Percentiles rank a stretch among this genome's conserved stretches.
phyloP scores from a whole-genome alignment of 73 alveolate genomes.

The Blepharisma stoltei region DNA sequence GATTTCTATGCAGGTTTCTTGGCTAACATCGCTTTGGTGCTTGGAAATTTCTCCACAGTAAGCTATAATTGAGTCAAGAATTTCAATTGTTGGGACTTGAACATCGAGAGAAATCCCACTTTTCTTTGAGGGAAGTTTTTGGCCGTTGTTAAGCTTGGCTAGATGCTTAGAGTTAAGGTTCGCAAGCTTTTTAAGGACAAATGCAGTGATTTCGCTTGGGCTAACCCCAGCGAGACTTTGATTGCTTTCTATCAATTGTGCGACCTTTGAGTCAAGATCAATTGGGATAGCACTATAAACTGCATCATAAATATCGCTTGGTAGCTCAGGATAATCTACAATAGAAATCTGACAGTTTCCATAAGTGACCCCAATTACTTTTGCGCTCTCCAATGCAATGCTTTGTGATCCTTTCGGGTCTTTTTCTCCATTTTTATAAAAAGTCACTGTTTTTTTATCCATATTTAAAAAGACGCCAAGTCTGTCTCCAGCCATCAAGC shows the following conservation, averaged over 20 bases:
- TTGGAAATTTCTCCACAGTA: no score
- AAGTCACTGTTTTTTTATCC: constrained; percentile 7
- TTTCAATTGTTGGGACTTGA: not conserved
- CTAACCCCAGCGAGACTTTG: not conserved
- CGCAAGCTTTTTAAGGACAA: not conserved
- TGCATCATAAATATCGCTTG: not conserved
- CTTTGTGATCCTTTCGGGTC: not conserved
- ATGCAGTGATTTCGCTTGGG: not conserved
- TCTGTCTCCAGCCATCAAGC: not conserved
- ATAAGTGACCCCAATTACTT: not conserved
- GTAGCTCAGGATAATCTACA: not conserved
- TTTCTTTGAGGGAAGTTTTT: not conserved
- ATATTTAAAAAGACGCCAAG: constrained; percentile 16
- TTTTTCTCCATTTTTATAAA: constrained; percentile 24
- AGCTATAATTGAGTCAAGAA: no score
- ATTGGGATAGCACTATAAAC: not conserved
- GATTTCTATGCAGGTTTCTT: not conserved
- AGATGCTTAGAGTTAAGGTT: not conserved
- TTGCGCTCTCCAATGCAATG: not conserved
- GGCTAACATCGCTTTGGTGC: no score
- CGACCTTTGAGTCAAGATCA: no score
- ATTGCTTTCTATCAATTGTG: no score
- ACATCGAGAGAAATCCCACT: not conserved
- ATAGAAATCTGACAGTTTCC: not conserved
- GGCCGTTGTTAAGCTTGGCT: not conserved